Evolutionary conservation across 495 filamentous ascomycete genomes (phyloP).

Genomic region (Penicillium antarcticum): DNA sequence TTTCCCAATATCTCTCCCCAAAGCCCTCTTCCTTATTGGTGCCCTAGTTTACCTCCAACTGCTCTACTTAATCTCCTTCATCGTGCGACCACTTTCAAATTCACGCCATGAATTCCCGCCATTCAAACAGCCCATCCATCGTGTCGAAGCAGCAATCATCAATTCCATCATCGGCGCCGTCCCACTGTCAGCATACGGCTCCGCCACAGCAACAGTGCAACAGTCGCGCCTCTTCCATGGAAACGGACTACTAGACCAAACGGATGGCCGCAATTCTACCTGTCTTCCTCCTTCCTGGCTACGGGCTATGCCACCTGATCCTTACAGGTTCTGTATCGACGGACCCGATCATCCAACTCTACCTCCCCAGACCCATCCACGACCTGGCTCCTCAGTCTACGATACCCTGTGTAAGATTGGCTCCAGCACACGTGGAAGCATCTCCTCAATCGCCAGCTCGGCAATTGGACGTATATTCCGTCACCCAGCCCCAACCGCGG

Average conservation of each 20-base stretch:
- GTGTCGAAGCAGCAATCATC: conserved; percentile 8
- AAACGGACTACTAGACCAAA: not conserved
- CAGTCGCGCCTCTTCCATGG: not conserved
- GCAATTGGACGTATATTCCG: not conserved
- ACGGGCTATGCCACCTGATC: not conserved
- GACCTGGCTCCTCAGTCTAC: conserved; percentile 1
- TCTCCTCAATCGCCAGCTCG: conserved; percentile 1
- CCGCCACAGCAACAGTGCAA: conserved; percentile 9
- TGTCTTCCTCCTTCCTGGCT: not conserved
- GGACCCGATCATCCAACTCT: not conserved
- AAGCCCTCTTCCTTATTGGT: conserved; percentile 10
- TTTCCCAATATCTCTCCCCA: conserved; percentile 15
- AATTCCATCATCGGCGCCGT: conserved; percentile 11
- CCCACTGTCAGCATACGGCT: conserved; percentile 14
- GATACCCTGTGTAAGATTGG: not conserved
- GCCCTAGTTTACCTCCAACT: conserved; percentile 17
- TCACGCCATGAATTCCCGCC: conserved; percentile 10
- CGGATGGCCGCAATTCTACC: not conserved
- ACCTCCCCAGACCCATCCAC: not conserved
- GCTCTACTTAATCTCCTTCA: conserved; percentile 16
- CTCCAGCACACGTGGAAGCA: not conserved
- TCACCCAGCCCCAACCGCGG: not conserved
- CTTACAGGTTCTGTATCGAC: no score
- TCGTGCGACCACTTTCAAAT: conserved; percentile 12
- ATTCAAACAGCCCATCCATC: conserved; percentile 7